These are phyloP conservation scores for Bipolaris gigantea DNA, from an alignment of 2,329 filamentous ascomycete genomes.

Conservation along the genomic window DNA sequence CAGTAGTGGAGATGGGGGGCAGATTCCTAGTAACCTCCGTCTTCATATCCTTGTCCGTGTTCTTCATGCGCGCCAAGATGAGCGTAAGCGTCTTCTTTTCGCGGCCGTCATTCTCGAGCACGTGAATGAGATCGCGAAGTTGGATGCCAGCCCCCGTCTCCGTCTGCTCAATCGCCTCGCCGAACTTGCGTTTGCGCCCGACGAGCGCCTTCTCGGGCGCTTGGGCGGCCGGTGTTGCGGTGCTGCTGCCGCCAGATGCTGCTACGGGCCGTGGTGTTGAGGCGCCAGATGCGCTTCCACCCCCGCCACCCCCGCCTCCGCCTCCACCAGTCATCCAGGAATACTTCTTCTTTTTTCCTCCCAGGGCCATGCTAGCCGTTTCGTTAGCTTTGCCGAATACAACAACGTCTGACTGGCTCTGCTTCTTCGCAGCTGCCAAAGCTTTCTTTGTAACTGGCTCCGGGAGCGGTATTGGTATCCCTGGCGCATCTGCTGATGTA, in stretches of 20 bases:
- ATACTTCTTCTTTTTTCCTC: slow-evolving; percentile 70
- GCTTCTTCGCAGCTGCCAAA: slow-evolving; percentile 72
- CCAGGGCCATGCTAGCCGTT: slow-evolving; percentile 77
- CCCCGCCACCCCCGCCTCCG: slow-evolving; percentile 46
- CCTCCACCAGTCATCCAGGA: slow-evolving; percentile 67
- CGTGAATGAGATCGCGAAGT: slow-evolving; percentile 77
- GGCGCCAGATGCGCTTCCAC: slow-evolving; percentile 37
- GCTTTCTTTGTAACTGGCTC: slow-evolving; percentile 81
- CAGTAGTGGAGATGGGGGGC: slow-evolving; percentile 1
- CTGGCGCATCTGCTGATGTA: slow-evolving; percentile 32
- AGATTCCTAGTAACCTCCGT: slow-evolving; percentile 9
- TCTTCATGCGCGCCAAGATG: slow-evolving; percentile 38
- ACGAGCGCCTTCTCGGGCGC: slow-evolving; percentile 51
- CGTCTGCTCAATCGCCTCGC: slow-evolving; percentile 77
- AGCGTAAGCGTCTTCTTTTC: slow-evolving; percentile 58
- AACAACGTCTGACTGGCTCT: slow-evolving; percentile 73
- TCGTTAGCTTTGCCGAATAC: slow-evolving; percentile 84
- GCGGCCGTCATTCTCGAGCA: slow-evolving; percentile 76
- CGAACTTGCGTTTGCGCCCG: slow-evolving; percentile 63
- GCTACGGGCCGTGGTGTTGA: slow-evolving; percentile 38
- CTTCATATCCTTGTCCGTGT: slow-evolving; percentile 33
- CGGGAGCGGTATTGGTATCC: slow-evolving; percentile 30
- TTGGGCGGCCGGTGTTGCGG: slow-evolving; percentile 28
- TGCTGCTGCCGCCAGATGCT: slow-evolving; percentile 29
- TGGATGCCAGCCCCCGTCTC: slow-evolving; percentile 79